phyloP scores from a whole-genome alignment of 352 stramenopile genomes.

The Phytophthora meadii region DNA sequence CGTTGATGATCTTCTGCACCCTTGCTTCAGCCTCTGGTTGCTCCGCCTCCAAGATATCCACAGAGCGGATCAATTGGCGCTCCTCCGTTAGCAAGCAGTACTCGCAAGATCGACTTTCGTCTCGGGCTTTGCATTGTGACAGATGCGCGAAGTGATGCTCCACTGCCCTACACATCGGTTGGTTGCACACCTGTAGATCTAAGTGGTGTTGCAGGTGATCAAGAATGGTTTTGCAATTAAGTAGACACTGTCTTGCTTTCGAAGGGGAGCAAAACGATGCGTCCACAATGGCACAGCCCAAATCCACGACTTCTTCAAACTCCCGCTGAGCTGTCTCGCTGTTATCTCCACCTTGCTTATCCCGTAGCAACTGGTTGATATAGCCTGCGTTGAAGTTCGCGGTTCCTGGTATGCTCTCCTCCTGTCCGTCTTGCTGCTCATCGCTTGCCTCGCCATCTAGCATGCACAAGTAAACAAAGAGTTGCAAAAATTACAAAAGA shows the following conservation, averaged over 20 bases:
- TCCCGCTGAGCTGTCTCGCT: conserved; percentile 28
- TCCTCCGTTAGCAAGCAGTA: conserved; percentile 69
- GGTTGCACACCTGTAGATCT: conserved; percentile 58
- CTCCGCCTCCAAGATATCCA: conserved; percentile 62
- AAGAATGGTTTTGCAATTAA: conserved; percentile 65
- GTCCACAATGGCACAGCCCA: conserved; percentile 67
- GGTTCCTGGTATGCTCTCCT: conserved; percentile 26
- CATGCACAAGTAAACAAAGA: conserved; percentile 11
- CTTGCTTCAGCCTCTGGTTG: conserved; percentile 57
- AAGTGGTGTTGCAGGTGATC: conserved; percentile 68
- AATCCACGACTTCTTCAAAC: conserved; percentile 50
- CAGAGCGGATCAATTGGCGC: conserved; percentile 47
- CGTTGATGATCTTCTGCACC: conserved; percentile 59
- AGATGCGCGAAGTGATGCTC: conserved; percentile 71
- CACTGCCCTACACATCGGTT: conserved; percentile 60
- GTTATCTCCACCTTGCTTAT: conserved; percentile 23
- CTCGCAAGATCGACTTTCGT: conserved; percentile 47
- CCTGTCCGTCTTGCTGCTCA: conserved; percentile 6
- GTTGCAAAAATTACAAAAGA: neutral
- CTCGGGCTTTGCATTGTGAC: conserved; percentile 49
- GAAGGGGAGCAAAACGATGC: conserved; percentile 61
- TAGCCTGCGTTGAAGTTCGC: conserved; percentile 31
- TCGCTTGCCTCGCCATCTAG: conserved; percentile 12
- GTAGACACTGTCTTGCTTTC: conserved; percentile 56
- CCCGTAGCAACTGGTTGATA: conserved; percentile 43